These are phyloP conservation scores for Aegle marmelos DNA, from an alignment of 345 rosid genomes.

Conservation along the genomic window DNA sequence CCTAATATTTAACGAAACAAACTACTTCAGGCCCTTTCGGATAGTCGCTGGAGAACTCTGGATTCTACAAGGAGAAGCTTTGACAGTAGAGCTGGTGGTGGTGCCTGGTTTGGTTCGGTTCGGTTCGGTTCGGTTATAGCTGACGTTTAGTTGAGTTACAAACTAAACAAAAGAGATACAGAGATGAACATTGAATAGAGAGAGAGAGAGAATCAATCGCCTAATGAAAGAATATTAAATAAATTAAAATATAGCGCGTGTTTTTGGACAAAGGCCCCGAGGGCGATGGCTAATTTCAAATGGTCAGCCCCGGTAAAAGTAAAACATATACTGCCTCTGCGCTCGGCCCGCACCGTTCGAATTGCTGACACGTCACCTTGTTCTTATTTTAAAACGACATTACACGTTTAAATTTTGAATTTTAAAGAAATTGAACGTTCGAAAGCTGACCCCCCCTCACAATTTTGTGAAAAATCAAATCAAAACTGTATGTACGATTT, in stretches of 20 bases:
- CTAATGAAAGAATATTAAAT: not conserved
- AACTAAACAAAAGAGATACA: not conserved
- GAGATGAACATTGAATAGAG: not conserved
- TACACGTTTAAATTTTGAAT: too few species aligned
- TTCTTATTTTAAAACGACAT: not conserved
- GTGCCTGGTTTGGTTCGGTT: too few species aligned
- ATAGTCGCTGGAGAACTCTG: conserved; percentile 1
- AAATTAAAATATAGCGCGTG: not conserved
- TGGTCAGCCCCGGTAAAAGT: not conserved
- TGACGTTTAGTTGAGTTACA: too few species aligned
- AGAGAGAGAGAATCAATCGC: not conserved
- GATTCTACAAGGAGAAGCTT: not conserved
- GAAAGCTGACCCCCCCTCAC: not conserved
- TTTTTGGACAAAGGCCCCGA: not conserved
- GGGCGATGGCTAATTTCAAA: too few species aligned
- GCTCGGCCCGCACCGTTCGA: not conserved
- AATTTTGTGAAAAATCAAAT: not conserved
- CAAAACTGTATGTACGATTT: too few species aligned
- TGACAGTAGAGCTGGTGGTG: not conserved
- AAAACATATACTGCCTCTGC: not conserved
- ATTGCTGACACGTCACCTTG: not conserved
- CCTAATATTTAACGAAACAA: not conserved
- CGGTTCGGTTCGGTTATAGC: too few species aligned
- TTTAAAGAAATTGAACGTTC: not conserved
- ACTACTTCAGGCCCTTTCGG: too few species aligned